These are phyloP conservation scores for Nepenthes mirabilis DNA, from an alignment of 148 eudicot species.

Conservation along the genomic window DNA sequence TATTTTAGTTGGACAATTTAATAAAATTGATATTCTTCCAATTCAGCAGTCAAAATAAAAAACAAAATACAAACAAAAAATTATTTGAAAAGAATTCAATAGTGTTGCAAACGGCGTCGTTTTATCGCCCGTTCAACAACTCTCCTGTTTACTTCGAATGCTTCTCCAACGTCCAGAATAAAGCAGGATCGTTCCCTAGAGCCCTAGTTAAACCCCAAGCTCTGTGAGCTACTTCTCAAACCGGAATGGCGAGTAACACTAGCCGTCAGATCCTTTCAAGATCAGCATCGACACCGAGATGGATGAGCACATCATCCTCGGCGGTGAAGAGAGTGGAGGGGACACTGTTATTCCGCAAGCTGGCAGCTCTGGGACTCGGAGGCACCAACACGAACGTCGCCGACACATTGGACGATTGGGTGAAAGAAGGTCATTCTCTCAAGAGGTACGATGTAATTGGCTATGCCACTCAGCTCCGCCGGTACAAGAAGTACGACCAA, in stretches of 20 bases:
- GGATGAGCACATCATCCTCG: slow-evolving; percentile 5
- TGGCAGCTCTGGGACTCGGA: slow-evolving; percentile 5
- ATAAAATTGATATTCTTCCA: no score
- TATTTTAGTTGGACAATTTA: no score
- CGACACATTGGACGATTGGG: slow-evolving; percentile 26
- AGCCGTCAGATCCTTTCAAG: background rate
- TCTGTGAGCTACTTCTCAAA: background rate
- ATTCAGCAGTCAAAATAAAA: no score
- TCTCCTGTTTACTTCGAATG: no score
- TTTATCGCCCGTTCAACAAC: no score
- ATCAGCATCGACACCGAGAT: slow-evolving; percentile 1
- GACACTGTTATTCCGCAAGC: slow-evolving; percentile 8
- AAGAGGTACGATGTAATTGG: slow-evolving; percentile 14
- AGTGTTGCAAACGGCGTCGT: no score
- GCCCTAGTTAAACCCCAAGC: no score
- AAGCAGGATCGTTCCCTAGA: no score
- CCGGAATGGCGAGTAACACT: background rate
- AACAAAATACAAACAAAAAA: no score
- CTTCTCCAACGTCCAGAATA: no score
- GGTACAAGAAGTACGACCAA: slow-evolving; percentile 14
- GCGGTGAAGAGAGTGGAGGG: slow-evolving; percentile 4
- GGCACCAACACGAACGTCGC: slow-evolving; percentile 8
- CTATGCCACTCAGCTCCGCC: slow-evolving; percentile 16
- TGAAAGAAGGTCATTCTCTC: slow-evolving; percentile 14
- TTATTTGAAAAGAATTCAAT: no score